phyloP scores from a whole-genome alignment of 225 moss, liverwort and hornwort genomes.

The Lunularia cruciata region DNA sequence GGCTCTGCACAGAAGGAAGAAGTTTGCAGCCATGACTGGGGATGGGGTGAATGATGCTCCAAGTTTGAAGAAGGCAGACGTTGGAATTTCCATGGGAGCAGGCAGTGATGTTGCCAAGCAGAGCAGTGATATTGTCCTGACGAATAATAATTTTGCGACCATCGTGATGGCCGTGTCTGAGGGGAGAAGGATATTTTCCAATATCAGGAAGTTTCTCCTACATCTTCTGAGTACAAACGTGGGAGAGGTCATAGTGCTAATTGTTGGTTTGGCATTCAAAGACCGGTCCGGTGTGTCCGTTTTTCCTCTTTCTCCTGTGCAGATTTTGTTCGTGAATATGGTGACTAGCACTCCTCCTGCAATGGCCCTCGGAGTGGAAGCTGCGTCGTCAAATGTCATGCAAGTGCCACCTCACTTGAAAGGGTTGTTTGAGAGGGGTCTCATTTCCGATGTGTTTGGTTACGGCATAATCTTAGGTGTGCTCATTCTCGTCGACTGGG shows the following conservation, averaged over 20 bases:
- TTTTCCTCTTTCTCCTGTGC: conserved; percentile 49
- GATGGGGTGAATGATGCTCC: conserved; percentile 59
- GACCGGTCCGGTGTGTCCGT: conserved; percentile 1
- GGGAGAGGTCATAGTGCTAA: background rate
- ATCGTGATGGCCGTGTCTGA: conserved; percentile 44
- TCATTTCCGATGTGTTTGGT: background rate
- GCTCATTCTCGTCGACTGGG: background rate
- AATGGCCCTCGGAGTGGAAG: conserved; percentile 51
- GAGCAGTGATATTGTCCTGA: conserved; percentile 48
- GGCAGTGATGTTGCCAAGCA: conserved; percentile 49
- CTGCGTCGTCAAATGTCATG: background rate
- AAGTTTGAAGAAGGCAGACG: conserved; percentile 49
- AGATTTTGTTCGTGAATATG: conserved; percentile 52
- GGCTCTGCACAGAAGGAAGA: conserved; percentile 1
- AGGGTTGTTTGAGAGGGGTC: background rate
- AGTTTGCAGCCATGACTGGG: conserved; percentile 54
- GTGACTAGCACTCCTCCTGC: conserved; percentile 55
- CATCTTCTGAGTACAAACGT: conserved; percentile 4
- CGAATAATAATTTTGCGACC: conserved; percentile 49
- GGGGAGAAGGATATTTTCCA: conserved; percentile 22
- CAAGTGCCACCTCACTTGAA: background rate
- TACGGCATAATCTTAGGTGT: background rate
- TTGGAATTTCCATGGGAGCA: conserved; percentile 52
- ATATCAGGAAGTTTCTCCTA: background rate
- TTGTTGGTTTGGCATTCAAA: conserved; percentile 2